Conservation (phyloP, 805 yeast genomes). For the Metschnikowia sp. region DNA sequence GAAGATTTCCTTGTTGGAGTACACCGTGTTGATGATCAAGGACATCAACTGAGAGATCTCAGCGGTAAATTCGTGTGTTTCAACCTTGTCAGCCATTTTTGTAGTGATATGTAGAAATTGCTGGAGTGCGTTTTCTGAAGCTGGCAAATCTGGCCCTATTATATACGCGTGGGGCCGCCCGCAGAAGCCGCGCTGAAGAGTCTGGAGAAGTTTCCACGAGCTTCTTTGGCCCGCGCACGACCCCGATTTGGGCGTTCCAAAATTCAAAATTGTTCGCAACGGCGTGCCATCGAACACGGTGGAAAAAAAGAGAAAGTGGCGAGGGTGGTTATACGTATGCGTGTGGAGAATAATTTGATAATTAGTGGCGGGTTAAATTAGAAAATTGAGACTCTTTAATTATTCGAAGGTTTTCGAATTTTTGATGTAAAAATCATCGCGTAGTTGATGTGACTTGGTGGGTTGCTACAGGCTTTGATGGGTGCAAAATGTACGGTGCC, state of each 20-base stretch:
- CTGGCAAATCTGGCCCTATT: not conserved
- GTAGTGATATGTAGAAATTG: not conserved
- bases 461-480: too few relatives aligned
- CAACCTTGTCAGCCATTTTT: slow-evolving; percentile 54
- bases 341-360: not conserved
- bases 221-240: slow-evolving; percentile 23
- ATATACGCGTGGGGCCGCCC: slow-evolving; percentile 1
- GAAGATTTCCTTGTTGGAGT: slow-evolving; percentile 98
- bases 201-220: slow-evolving; percentile 28
- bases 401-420: not conserved
- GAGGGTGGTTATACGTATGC: not conserved
- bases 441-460: too few relatives aligned
- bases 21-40: slow-evolving; percentile 98
- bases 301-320: not conserved
- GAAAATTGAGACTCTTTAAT: not conserved
- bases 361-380: not conserved
- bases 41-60: slow-evolving; percentile 99
- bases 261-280: not conserved
- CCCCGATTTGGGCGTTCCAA: not conserved
- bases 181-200: not conserved
- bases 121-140: not conserved
- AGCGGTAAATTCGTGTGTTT: slow-evolving; percentile 97
- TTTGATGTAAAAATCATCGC: too few relatives aligned
- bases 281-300: not conserved
- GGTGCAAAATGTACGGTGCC: too few relatives aligned